Evolutionary conservation across 2,329 filamentous ascomycete species (phyloP), one percentile per base, ranked within the genome.

Genomic region (Talaromyces amestolkiae): DNA sequence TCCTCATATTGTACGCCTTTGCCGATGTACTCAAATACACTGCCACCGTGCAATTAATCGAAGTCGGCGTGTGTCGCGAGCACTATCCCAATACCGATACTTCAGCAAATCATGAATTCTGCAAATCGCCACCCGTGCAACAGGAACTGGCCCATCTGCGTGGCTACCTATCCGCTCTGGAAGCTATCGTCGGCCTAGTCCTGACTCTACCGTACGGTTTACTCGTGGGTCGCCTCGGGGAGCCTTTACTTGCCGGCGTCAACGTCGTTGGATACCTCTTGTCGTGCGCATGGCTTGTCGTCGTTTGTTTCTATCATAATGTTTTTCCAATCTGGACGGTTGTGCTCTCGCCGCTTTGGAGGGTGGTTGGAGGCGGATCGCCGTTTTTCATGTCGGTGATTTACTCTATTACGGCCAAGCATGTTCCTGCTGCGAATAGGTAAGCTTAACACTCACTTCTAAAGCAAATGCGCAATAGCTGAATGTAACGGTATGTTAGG

Each of bases 11-110:
- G 27, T 60, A 60, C 41, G 58, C 58, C 2, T 60, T 60, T 49
- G 58, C 58, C 6, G 58, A 60, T 35, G 58, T 60, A 27, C 58
- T 60, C 3, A 60, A 47, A 49, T 60, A 60, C 41, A 60, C 58
- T 19, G 27, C 58, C n/a, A 60, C 58, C 3, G 58, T 60, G 41
- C 58, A 33, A 22, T 35, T 60, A n/a, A 60, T 60, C 24, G 58
- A 60, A 37, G 35, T 47, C 15, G 58, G 58, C 58, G 58, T 49
- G n/a, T 60, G 58, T 60, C 58, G 58, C 17, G 58, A 49, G 47
- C 58, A 60, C 41, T 47, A 37, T 3, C 58, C 58, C 4, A 33
- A 49, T 13, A 47, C n/a, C 13, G 22, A 35, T 10, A 7, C 11
- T n/a, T 2, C 41, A 60, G 27, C 19, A 22, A n/a, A 47, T 49